These are phyloP conservation scores for Phytopythium vexans DNA, from an alignment of 352 stramenopile species.

Conservation along the genomic window DNA sequence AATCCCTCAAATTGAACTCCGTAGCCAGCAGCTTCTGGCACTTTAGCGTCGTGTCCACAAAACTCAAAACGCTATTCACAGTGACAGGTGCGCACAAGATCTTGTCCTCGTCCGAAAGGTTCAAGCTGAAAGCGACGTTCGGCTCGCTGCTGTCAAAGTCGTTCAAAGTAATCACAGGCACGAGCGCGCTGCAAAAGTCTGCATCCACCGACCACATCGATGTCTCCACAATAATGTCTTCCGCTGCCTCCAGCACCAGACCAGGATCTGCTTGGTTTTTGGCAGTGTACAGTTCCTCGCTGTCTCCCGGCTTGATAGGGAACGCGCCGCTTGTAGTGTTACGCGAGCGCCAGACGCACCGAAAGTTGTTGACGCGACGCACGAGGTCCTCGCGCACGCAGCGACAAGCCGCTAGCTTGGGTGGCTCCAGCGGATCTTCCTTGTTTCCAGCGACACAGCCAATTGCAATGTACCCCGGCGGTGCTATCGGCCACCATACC, in stretches of 20 bases:
- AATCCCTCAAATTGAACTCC: neutral
- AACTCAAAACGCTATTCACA: conserved; percentile 57
- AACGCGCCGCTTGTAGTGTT: neutral
- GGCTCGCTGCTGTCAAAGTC: conserved; percentile 29
- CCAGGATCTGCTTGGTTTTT: conserved; percentile 39
- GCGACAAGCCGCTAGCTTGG: conserved; percentile 38
- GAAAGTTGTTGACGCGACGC: conserved; percentile 51
- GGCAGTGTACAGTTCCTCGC: conserved; percentile 10
- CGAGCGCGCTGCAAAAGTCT: conserved; percentile 46
- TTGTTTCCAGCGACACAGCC: conserved; percentile 80
- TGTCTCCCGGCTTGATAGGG: neutral
- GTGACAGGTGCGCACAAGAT: conserved; percentile 67
- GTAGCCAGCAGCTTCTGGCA: conserved; percentile 27
- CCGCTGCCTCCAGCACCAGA: conserved; percentile 18
- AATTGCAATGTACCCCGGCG: conserved; percentile 69
- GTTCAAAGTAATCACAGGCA: conserved; percentile 70
- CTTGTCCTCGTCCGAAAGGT: conserved; percentile 68
- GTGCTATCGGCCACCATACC: conserved; percentile 81
- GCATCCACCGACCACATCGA: conserved; percentile 67
- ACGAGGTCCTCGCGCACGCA: conserved; percentile 82
- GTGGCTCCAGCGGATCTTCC: conserved; percentile 73
- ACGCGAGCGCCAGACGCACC: conserved; percentile 52
- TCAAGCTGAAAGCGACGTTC: conserved; percentile 45
- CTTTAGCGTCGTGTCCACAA: conserved; percentile 56
- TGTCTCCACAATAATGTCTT: conserved; percentile 59